Base-by-base conservation (phyloP, 1,284 basidiomycete species). In the Ceratobasidium sp. region DNA sequence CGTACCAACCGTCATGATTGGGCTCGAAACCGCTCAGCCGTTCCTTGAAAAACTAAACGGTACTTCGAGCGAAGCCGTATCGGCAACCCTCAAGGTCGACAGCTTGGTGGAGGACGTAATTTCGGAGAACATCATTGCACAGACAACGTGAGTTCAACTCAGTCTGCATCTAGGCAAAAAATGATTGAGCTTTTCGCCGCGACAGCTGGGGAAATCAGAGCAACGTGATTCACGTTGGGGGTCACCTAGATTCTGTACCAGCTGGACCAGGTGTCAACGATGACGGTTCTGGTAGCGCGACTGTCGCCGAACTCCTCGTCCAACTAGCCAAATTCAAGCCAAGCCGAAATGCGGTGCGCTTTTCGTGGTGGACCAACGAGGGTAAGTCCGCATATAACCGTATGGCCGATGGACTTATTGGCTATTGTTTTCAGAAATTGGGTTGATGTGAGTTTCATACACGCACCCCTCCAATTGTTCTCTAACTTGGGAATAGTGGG, bases 111-210 rank as follows among this genome's bases (percentile, higher is more conserved):
- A 65, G 48, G 61, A 65, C 23, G 61, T 65, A 14, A 52, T 65
- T 52, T 65, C 61, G 46, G 61, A 65, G 28, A 65, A 65, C 26
- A 65, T 65, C 45, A 65, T 65, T 52, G 61, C 61, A 21, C 61
- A 65, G 21, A 65, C 61, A 34, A 12, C 34, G 61, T 65, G 30
- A 65, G 61, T 52, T 21, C 21, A 26, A 18, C 26, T 3, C 8
- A 8, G 36, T 39, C 36, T 39, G 8, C 14, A 39, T 39, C 36
- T 14, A 6, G 14, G 14, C 36, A 39, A 39, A 6, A 39, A 39
- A 14, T n/a, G n/a, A n/a, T n/a, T n/a, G n/a, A n/a, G n/a, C n/a
- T 30, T 50, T 64, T 28, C 28, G 45, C 4, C 30, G 14, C 16
- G 18, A 41, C 34, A 52, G 45, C 1, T 50, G 61, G 45, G 61